Base-by-base conservation (phyloP, 192 early-diverging fungal species). In the Linnemannia schmuckeri region DNA sequence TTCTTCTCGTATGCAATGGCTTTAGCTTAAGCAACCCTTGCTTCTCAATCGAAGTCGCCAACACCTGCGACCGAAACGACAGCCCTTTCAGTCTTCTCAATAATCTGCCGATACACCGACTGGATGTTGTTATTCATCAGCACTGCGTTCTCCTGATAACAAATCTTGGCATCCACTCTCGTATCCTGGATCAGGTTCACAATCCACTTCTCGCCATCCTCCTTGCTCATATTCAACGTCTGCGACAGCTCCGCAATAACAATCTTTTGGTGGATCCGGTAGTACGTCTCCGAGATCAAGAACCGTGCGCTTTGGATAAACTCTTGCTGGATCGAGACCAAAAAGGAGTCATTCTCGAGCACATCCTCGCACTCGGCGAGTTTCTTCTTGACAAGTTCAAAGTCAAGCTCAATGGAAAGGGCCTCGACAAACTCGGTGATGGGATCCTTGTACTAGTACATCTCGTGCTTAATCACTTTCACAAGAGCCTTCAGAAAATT, bases 151-250 rank as follows among this genome's bases (percentile, higher is more conserved):
- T 96, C 96, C 89, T 97, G 92, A 78, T 93, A 95, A 88, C 98
- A 97, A 82, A 99, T 96, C 94, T 99, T 99, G 83, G 97, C 98
- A 77, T 99, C 97, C 82, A 98, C 97, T 82, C 96, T 93, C 27
- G 97, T 97, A 80, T 98, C 96, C 54, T 97, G 94, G 88, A 98
- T 98, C 73, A 99, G 91, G 92, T 99, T 96, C 55, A 97, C 97
- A 74, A 99, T 97, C 97, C 97, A 98, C 90, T 98, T 98, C 88
- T 98, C 97, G 74, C 97, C 97, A 83, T 96, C 94, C 81, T 97
- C 96, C 86, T 94, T 93, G 85, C 90, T 92, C 92, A 98, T 92
- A 82, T 96, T 96, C 63, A 99, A 91, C 70, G 93, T 95, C 82
- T 94, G 93, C 70, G 94, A 94, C 81, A 99, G 91, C 42, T 93